Percentiles rank a stretch among this genome's conserved stretches.
Evolutionary conservation across 495 filamentous ascomycete species (phyloP).

Genomic region (Aspergillus saccharolyticus): DNA sequence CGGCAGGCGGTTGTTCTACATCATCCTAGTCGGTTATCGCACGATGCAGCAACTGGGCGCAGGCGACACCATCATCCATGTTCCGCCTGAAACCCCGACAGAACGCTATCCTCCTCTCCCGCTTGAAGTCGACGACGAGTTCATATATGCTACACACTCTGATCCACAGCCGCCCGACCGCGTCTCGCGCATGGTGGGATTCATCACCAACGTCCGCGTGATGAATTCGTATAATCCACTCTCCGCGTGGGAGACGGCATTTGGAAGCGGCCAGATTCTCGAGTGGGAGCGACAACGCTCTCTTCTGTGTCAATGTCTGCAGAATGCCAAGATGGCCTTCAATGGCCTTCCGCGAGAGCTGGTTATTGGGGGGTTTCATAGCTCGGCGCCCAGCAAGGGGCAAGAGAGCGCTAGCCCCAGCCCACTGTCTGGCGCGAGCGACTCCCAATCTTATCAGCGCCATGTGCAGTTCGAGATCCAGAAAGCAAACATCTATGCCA

Average conservation of each 20-base stretch:
- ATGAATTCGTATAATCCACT: slow-evolving; percentile 66
- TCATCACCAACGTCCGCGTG: slow-evolving; percentile 70
- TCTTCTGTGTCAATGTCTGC: slow-evolving; percentile 56
- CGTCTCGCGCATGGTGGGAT: slow-evolving; percentile 63
- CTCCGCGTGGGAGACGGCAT: slow-evolving; percentile 65
- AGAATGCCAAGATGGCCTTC: slow-evolving; percentile 54
- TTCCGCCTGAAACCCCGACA: slow-evolving; percentile 65
- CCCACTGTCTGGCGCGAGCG: slow-evolving; percentile 18
- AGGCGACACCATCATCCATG: slow-evolving; percentile 54
- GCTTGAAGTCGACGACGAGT: slow-evolving; percentile 73
- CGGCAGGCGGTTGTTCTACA: slow-evolving; percentile 74
- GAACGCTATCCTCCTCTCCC: slow-evolving; percentile 80
- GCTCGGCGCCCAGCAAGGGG: slow-evolving; percentile 6
- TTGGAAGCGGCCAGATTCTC: slow-evolving; percentile 63
- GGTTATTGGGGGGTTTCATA: slow-evolving; percentile 33
- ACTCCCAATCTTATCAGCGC: slow-evolving; percentile 26
- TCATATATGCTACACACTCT: slow-evolving; percentile 58
- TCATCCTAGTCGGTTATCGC: slow-evolving; percentile 61
- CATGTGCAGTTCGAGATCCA: slow-evolving; percentile 76
- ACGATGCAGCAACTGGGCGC: slow-evolving; percentile 64
- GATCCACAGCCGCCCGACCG: slow-evolving; percentile 56
- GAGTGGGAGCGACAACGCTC: slow-evolving; percentile 68
- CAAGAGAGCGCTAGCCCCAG: slow-evolving; percentile 16
- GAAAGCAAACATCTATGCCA: slow-evolving; percentile 75
- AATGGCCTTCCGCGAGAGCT: slow-evolving; percentile 57